These are phyloP conservation scores for Zygosaccharomyces lentus DNA, from an alignment of 805 yeast species.

Conservation along the genomic window DNA sequence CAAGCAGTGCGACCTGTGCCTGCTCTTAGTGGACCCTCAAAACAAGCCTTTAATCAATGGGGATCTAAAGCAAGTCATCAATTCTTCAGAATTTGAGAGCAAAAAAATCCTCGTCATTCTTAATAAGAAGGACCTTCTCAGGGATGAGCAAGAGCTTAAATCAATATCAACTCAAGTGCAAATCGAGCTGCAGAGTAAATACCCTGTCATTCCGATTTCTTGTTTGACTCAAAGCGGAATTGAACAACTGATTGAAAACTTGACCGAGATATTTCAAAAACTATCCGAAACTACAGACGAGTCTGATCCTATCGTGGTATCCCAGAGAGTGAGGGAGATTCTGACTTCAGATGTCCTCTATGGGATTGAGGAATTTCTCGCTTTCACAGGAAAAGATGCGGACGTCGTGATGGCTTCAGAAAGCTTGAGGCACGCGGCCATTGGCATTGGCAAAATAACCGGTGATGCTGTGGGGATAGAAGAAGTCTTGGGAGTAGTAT, in stretches of 20 bases:
- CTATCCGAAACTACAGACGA: constrained; percentile 45
- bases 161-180: constrained; percentile 22
- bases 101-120: constrained; percentile 41
- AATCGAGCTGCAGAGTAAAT: constrained; percentile 15
- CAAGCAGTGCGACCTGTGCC: constrained; percentile 59
- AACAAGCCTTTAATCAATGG: constrained; percentile 26
- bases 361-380: constrained; percentile 63
- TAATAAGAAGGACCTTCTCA: constrained; percentile 56
- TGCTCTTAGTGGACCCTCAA: constrained; percentile 49
- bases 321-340: constrained; percentile 72
- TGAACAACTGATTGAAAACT: constrained; percentile 37
- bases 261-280: constrained; percentile 46
- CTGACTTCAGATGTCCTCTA: constrained; percentile 68
- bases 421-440: constrained; percentile 64
- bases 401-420: constrained; percentile 83
- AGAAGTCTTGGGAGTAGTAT: constrained; percentile 86
- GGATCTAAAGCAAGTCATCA: constrained; percentile 34
- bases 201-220: constrained; percentile 46
- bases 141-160: constrained; percentile 16
- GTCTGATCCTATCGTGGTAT: constrained; percentile 65
- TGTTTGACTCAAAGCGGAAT: constrained; percentile 60
- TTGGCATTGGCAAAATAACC: constrained; percentile 88
- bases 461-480: constrained; percentile 87
- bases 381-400: constrained; percentile 38
- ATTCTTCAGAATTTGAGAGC: constrained; percentile 10